Conservation (phyloP, 106 monocot genomes). For the Alisma plantagoaquatica region DNA sequence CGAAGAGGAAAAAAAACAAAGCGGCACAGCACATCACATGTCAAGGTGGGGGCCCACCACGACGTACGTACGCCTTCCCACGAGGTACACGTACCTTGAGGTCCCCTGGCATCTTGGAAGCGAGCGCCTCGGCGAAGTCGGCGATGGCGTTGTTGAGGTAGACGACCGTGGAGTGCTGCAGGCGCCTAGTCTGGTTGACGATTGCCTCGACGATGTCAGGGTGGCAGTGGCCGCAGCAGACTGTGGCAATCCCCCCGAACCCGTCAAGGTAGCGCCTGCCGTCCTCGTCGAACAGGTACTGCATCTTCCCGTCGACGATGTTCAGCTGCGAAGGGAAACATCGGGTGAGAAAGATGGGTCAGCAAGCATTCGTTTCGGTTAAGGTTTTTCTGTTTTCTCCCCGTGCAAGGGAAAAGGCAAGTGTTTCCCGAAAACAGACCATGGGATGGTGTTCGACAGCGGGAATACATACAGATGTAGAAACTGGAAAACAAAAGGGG, state of each 20-base stretch:
- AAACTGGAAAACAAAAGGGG: too few relatives aligned
- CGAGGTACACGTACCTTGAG: constrained; percentile 56
- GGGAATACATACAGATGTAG: too few relatives aligned
- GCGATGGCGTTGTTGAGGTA: constrained; percentile 81
- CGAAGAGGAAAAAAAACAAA: too few relatives aligned
- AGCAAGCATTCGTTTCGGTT: neutral
- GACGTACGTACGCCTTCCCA: too few relatives aligned
- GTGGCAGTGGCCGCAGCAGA: constrained; percentile 89
- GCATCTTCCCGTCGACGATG: constrained; percentile 90
- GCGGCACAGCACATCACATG: too few relatives aligned
- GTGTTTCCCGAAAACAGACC: too few relatives aligned
- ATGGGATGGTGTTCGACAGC: too few relatives aligned
- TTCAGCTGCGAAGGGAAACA: constrained; percentile 43
- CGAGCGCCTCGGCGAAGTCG: constrained; percentile 87
- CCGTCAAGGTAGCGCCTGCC: constrained; percentile 82
- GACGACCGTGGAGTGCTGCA: constrained; percentile 84
- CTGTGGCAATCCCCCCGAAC: constrained; percentile 90
- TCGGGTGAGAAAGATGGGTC: neutral
- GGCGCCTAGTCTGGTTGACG: constrained; percentile 45
- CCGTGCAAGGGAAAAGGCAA: too few relatives aligned
- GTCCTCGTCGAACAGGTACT: constrained; percentile 87
- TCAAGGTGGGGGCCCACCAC: too few relatives aligned
- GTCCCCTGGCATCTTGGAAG: constrained; percentile 75
- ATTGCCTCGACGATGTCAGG: constrained; percentile 72
- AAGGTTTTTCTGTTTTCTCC: neutral